Evolutionary conservation across 176 grass and related monocot species (phyloP), one percentile per base, ranked within the genome.

Genomic region (Phyllostachys edulis): DNA sequence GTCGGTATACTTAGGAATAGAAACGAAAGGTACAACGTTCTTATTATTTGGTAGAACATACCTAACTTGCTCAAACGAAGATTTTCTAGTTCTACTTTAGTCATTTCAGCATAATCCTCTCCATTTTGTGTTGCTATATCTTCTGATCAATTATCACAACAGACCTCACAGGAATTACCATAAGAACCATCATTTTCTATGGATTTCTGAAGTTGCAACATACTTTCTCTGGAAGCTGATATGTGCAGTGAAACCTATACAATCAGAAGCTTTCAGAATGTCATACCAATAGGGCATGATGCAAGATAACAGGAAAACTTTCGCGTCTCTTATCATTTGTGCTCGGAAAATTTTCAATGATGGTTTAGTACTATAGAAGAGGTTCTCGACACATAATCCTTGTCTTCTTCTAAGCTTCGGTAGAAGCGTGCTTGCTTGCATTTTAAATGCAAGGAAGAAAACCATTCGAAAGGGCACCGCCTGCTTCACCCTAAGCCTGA

Each of bases 371-470:
- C 6, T 63, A 50, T 39, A 77, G 34, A 50, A 69, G 60, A 41
- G 47, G 73, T 85, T 29, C 29, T 29, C 0, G 29, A 29, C 29
- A 29, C 29, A 29, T 29, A 29, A 0, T 29, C 29, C 29, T 29
- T 29, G 29, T 0, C 29, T 87, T 93, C 93, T 27, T 89, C 96
- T 88, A 98, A 91, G 77, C 96, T 94, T 29, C 87, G 85, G 61
- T 75, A 80, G 81, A 98, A 98, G 56, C 88, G 68, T 24, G 93
- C 67, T 91, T 98, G 96, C 81, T 95, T 98, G 85, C 96, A 98
- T 82, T 93, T 98, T n/a, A 91, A 84, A 95, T 98, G 90, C 89
- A 93, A 89, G 67, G 91, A 95, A 95, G 40, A 71, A 98, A 89
- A 2, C 1, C 32, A 34, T 34, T 34, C 32, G 32, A 34, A 98